A percentile compares a stretch with the other conserved stretches of the same genome.
Conservation (phyloP, 805 yeast genomes). For the Metschnikowia hibisci region DNA sequence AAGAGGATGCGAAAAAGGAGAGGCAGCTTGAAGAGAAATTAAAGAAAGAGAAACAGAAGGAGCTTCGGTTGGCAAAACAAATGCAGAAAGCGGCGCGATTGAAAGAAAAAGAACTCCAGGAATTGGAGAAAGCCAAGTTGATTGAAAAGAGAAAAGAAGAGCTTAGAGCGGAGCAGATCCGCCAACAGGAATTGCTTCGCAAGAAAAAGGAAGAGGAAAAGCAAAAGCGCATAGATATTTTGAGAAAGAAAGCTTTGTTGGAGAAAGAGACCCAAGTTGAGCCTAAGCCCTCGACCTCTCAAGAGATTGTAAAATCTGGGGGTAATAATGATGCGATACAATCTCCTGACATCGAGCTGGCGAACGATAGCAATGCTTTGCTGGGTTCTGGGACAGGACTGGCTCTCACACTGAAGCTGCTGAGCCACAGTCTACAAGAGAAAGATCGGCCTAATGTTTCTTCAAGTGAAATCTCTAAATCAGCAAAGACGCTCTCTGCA, state of each 20-base stretch:
- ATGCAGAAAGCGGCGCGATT: slow-evolving; percentile 61
- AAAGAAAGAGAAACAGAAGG: slow-evolving; percentile 67
- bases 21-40: slow-evolving; percentile 61
- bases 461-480: no score
- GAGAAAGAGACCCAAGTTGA: slow-evolving; percentile 22
- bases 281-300: slow-evolving; percentile 15
- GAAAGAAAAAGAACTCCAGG: slow-evolving; percentile 51
- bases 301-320: slow-evolving; percentile 5
- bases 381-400: no score
- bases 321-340: no score
- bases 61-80: slow-evolving; percentile 61
- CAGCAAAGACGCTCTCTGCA: no score
- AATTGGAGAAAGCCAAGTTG: slow-evolving; percentile 35
- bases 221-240: slow-evolving; percentile 38
- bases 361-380: no score
- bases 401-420: no score
- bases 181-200: slow-evolving; percentile 36
- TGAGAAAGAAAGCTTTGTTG: slow-evolving; percentile 16
- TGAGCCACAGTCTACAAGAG: no score
- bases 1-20: slow-evolving; percentile 59
- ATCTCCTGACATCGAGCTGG: no score
- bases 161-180: slow-evolving; percentile 34
- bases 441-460: no score
- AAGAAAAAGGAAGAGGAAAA: slow-evolving; percentile 47
- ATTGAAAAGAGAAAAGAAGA: slow-evolving; percentile 30